A percentile compares a stretch with the other conserved stretches of the same genome.
Conservation (phyloP, 2,329 filamentous ascomycete species). For the Alternaria dauci region DNA sequence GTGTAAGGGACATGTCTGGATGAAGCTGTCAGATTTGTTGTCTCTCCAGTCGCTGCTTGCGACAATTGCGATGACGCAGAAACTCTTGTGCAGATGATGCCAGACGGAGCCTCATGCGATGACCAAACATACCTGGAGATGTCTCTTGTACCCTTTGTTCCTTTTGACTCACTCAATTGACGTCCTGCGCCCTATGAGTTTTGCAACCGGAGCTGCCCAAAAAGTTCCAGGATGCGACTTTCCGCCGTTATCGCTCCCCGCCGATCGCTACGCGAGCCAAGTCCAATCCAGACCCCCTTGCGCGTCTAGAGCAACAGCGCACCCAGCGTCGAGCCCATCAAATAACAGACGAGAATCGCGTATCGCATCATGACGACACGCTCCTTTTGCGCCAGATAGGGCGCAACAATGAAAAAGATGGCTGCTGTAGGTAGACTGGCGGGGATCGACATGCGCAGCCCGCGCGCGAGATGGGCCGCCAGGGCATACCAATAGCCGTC, state of each 20-base stretch:
- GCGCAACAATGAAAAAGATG: conserved; percentile 31
- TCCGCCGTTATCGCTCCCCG: conserved; percentile 32
- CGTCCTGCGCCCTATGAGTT: conserved; percentile 26
- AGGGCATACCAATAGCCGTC: conserved; percentile 11
- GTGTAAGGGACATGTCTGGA: conserved; percentile 43
- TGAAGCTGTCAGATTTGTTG: conserved; percentile 10
- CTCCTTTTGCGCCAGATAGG: conserved; percentile 28
- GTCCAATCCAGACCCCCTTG: conserved; percentile 17
- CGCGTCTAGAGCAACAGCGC: conserved; percentile 25
- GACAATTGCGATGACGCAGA: conserved; percentile 1
- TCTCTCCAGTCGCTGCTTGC: not conserved
- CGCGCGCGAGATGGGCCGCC: conserved; percentile 25
- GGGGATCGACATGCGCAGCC: conserved; percentile 31
- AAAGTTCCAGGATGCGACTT: conserved; percentile 8
- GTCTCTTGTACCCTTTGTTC: conserved; percentile 3
- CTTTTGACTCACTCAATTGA: conserved; percentile 28
- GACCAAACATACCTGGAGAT: conserved; percentile 14
- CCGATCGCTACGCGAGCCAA: conserved; percentile 6
- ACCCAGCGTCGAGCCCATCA: conserved; percentile 30
- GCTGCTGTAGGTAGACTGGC: conserved; percentile 31
- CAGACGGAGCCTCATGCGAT: not conserved
- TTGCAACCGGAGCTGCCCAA: conserved; percentile 13
- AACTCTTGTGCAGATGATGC: not conserved
- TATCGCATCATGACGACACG: conserved; percentile 28
- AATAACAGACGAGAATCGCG: conserved; percentile 33